Evolutionary conservation across 1,284 basidiomycete species (phyloP), one percentile per base, ranked within the genome.

Genomic region (Trichosporon sp.): DNA sequence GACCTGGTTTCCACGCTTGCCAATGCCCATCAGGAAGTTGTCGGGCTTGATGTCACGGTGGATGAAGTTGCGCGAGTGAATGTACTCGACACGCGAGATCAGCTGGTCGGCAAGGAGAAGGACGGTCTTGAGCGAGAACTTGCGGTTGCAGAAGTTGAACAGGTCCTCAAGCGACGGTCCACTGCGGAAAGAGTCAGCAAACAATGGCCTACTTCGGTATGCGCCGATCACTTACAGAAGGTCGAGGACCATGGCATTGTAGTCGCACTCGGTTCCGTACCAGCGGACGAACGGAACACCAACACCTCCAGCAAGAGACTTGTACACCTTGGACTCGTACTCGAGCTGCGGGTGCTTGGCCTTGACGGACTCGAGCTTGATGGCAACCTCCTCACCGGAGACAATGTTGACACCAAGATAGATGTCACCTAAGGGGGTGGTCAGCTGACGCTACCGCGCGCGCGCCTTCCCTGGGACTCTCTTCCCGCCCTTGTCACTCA

Each of bases 371-470:
- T 99, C 96, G 73, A 99, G 90, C 84, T 99, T 99, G 87, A 99
- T 98, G 77, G 95, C 96, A 65, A 99, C 96, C 81, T 98, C 95
- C 80, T 99, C 95, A 59, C 95, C 95, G n/a, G 95, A 97, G 80
- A 99, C 98, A 83, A 99, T 98, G 86, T 99, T 98, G 82, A 97
- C 95, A 68, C 96, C 96, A 67, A 99, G 91, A 82, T 98, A 99
- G 81, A 99, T 99, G 78, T 99, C 95, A 82, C 94, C 93, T 95
- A 61, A 60, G 25, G 16, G 14, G 1, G 34, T n/a, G n/a, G 66
- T 72, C 36, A 69, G 69, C 58, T 57, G 34, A 58, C 34, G 29
- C 34, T 40, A 46, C 32, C 8, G 7, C 40, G 40, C 40, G 19
- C 40, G 19, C 40, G 7, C 40, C 23, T 44, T 3, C 32, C 32